Percentiles rank a stretch among this genome's conserved stretches.
Conservation (phyloP, 1,284 basidiomycete species). For the Clitocybe nebularis region DNA sequence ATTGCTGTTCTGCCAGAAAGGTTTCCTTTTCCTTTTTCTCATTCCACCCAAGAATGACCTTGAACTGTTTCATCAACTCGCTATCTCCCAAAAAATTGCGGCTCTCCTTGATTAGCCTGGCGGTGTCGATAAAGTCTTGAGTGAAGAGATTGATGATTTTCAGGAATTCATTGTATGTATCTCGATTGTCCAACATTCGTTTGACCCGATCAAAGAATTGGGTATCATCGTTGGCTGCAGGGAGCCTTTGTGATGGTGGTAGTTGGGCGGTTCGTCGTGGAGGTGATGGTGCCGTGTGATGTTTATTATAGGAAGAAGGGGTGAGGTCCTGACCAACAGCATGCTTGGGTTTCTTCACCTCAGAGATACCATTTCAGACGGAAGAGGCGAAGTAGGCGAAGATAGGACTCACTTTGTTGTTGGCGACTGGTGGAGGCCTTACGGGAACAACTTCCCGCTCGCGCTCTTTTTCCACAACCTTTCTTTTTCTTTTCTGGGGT, state of each 20-base stretch:
- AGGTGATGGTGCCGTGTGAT: conserved; percentile 25
- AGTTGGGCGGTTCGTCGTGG: conserved; percentile 26
- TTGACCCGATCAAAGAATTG: conserved; percentile 95
- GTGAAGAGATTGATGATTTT: conserved; percentile 95
- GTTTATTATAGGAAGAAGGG: conserved; percentile 27
- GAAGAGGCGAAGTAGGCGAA: conserved; percentile 5
- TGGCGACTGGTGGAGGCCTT: conserved; percentile 12
- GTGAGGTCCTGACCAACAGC: conserved; percentile 29
- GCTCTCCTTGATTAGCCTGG: conserved; percentile 71
- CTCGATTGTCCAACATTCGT: conserved; percentile 81
- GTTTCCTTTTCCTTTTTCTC: conserved; percentile 60
- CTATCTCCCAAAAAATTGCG: conserved; percentile 63
- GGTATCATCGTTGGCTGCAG: conserved; percentile 60
- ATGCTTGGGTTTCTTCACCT: conserved; percentile 35
- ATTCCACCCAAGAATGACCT: conserved; percentile 89
- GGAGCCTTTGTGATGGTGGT: conserved; percentile 32
- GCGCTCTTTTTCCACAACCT: conserved; percentile 42
- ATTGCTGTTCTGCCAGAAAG: conserved; percentile 42
- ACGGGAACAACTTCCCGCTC: conserved; percentile 33
- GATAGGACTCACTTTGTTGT: conserved; percentile 17
- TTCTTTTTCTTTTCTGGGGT: conserved; percentile 66
- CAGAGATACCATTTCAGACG: conserved; percentile 8
- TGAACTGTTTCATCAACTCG: conserved; percentile 84
- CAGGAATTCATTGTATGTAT: conserved; percentile 94
- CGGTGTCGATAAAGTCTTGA: conserved; percentile 89